Percentiles rank a stretch among this genome's conserved stretches.
Conservation (phyloP, 73 alveolate species). For the Tetrahymena thermophila region DNA sequence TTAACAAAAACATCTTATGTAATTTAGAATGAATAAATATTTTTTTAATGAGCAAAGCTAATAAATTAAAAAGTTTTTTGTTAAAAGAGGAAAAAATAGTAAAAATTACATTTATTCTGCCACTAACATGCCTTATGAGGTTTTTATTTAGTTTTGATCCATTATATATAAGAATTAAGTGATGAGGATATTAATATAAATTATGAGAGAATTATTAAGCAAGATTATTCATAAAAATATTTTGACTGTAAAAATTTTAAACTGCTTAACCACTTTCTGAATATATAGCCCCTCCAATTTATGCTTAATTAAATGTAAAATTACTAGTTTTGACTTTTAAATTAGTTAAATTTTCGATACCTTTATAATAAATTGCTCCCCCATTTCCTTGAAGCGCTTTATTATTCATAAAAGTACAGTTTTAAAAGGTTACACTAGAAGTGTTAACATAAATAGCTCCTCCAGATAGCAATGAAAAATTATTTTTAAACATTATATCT, state of each 20-base stretch:
- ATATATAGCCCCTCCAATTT: not conserved
- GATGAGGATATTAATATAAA: not conserved
- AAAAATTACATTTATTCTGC: not conserved
- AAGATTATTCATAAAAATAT: not conserved
- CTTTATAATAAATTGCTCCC: not conserved
- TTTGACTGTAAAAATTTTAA: not conserved
- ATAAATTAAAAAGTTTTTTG: too few relatives aligned
- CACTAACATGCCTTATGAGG: not conserved
- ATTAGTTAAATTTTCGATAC: not conserved
- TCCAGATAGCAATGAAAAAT: not conserved
- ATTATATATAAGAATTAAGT: not conserved
- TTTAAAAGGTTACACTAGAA: not conserved
- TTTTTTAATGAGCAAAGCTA: too few relatives aligned
- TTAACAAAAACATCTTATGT: too few relatives aligned
- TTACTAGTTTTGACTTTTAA: not conserved
- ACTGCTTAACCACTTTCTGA: not conserved
- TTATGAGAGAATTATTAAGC: not conserved
- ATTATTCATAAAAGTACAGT: not conserved
- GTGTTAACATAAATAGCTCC: not conserved
- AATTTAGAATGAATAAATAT: too few relatives aligned
- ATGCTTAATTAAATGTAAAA: not conserved
- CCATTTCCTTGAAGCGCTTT: not conserved
- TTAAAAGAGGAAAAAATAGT: not conserved
- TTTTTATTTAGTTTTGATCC: not conserved
- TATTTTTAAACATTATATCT: not conserved